phyloP scores from a whole-genome alignment of 108 stramenopile genomes.

The Fragilariopsis cylindrus region DNA sequence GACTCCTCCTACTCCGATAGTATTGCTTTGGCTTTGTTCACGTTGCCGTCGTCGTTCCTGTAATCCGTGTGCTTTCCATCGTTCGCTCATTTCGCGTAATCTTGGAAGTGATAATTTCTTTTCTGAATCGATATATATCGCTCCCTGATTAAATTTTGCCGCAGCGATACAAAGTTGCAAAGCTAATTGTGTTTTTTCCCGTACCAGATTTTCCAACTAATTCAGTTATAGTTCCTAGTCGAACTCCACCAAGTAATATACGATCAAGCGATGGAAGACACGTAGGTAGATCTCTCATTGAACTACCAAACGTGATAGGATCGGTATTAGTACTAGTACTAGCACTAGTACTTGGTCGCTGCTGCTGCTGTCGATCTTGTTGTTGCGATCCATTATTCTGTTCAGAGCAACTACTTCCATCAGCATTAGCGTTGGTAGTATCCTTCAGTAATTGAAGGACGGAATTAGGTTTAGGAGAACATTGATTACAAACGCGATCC shows the following conservation, averaged over 20 bases:
- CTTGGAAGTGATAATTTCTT: slow-evolving; percentile 66
- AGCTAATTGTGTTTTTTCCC: slow-evolving; percentile 84
- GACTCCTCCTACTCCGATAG: too few relatives aligned
- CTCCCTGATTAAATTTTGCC: slow-evolving; percentile 56
- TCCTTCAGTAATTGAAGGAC: slow-evolving; percentile 38
- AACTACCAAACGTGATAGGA: neutral
- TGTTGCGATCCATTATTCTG: neutral
- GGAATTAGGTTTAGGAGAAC: slow-evolving; percentile 39
- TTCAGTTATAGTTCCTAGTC: slow-evolving; percentile 67
- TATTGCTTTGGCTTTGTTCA: too few relatives aligned
- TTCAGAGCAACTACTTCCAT: neutral
- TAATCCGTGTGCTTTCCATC: neutral
- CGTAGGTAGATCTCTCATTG: slow-evolving; percentile 51
- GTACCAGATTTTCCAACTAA: slow-evolving; percentile 72
- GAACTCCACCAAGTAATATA: slow-evolving; percentile 56
- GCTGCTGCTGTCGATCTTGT: slow-evolving; percentile 6
- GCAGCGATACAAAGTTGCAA: slow-evolving; percentile 70
- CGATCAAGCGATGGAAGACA: slow-evolving; percentile 61
- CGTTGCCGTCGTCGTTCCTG: neutral
- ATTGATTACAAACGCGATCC: slow-evolving; percentile 40
- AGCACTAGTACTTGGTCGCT: neutral
- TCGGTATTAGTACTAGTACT: neutral
- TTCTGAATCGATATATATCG: slow-evolving; percentile 84
- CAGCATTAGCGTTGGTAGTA: neutral
- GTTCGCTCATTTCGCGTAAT: slow-evolving; percentile 60